These are phyloP conservation scores for Picea abies DNA, from an alignment of 83 land plant genomes.

Conservation along the genomic window DNA sequence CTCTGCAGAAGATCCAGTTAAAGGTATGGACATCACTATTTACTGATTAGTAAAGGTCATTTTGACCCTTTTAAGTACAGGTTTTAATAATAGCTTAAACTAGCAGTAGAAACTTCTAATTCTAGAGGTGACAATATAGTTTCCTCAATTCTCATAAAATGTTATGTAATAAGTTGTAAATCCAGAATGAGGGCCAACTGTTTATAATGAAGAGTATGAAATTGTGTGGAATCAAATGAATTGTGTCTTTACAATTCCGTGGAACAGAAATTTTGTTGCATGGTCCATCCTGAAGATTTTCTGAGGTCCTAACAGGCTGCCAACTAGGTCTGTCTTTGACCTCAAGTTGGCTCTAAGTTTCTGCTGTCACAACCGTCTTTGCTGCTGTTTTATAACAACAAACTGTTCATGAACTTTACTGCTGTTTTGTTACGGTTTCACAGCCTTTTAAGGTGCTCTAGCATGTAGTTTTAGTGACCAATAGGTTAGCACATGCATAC, in stretches of 20 bases:
- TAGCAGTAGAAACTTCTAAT: not conserved
- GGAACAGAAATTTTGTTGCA: not conserved
- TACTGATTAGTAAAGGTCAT: conserved; percentile 5
- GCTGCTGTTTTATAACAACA: too few relatives aligned
- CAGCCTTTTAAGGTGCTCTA: too few relatives aligned
- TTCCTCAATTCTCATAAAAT: not conserved
- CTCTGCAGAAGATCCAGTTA: conserved; percentile 91
- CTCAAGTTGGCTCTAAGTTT: too few relatives aligned
- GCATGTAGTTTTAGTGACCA: too few relatives aligned
- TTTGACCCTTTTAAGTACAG: not conserved
- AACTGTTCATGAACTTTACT: too few relatives aligned
- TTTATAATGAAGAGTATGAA: not conserved
- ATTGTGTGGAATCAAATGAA: not conserved
- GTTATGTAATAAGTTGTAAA: not conserved
- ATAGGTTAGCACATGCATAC: too few relatives aligned
- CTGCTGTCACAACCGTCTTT: too few relatives aligned
- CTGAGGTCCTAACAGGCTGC: too few relatives aligned
- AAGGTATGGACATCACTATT: conserved; percentile 49
- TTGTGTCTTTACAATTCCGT: not conserved
- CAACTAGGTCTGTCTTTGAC: too few relatives aligned
- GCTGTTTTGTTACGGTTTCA: too few relatives aligned
- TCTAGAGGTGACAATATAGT: not conserved
- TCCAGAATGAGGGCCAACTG: not conserved
- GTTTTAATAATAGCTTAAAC: not conserved
- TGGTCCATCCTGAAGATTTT: not conserved